A percentile compares a stretch with the other conserved stretches of the same genome.
Conservation (phyloP, 306 rosid species). For the Inga leiocalycina region DNA sequence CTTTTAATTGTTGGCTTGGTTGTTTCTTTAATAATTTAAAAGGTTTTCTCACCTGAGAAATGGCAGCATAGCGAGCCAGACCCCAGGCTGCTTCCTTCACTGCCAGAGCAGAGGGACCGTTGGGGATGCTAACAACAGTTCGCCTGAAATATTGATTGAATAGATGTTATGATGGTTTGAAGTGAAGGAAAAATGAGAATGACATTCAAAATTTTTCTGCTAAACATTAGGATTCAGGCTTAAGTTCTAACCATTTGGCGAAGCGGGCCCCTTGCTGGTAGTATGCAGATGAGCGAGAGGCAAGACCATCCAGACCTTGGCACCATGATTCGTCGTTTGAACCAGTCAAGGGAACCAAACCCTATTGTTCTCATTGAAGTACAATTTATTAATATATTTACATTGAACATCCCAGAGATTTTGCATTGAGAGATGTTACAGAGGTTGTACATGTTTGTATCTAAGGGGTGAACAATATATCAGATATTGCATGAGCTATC, state of each 20-base stretch:
- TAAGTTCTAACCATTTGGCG: conserved; percentile 84
- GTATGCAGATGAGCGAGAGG: conserved; percentile 81
- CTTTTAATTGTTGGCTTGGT: background rate
- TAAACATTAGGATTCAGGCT: background rate
- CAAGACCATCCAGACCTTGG: conserved; percentile 83
- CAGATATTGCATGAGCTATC: background rate
- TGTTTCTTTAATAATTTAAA: background rate
- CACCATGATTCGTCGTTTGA: conserved; percentile 82
- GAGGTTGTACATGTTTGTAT: background rate
- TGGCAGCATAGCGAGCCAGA: conserved; percentile 96
- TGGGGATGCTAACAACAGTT: conserved; percentile 93
- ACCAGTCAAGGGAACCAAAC: conserved; percentile 73
- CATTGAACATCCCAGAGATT: background rate
- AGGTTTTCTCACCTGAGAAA: conserved; percentile 68
- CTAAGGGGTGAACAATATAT: background rate
- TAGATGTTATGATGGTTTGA: background rate
- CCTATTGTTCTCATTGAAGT: conserved; percentile 47
- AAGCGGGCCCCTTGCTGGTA: conserved; percentile 95
- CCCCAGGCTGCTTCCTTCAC: conserved; percentile 94
- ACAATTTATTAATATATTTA: background rate
- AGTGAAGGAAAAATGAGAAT: conserved; percentile 1
- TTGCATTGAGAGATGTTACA: background rate
- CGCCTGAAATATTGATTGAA: conserved; percentile 55
- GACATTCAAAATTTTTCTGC: background rate
- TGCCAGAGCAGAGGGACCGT: conserved; percentile 95